These are phyloP conservation scores for Candida smagusa DNA, from an alignment of 1,139 yeast species.

Conservation along the genomic window DNA sequence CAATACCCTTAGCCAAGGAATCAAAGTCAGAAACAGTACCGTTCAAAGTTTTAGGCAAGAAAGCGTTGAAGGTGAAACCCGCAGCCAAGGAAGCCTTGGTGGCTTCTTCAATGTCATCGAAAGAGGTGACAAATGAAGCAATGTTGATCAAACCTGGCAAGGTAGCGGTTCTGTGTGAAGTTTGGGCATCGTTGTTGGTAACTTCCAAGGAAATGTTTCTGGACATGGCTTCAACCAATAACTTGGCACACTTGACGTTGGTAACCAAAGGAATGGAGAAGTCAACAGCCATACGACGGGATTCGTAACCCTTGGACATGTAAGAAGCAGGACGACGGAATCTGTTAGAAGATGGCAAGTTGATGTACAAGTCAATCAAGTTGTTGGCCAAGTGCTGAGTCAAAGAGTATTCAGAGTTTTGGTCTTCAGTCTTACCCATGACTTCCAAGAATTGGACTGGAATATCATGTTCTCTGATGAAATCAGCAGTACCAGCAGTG, in stretches of 20 bases:
- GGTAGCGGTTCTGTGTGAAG: slow-evolving; percentile 78
- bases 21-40: slow-evolving; percentile 67
- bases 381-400: slow-evolving; percentile 96
- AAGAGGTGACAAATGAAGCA: slow-evolving; percentile 73
- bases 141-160: slow-evolving; percentile 87
- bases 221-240: slow-evolving; percentile 88
- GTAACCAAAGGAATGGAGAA: slow-evolving; percentile 97
- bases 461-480: slow-evolving; percentile 88
- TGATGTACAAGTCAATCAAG: slow-evolving; percentile 92
- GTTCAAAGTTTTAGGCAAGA: slow-evolving; percentile 67
- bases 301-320: slow-evolving; percentile 95
- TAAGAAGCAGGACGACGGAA: slow-evolving; percentile 98
- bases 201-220: slow-evolving; percentile 68
- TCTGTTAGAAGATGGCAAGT: slow-evolving; percentile 93
- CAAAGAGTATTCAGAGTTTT: slow-evolving; percentile 90
- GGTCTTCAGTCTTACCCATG: slow-evolving; percentile 67
- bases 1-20: slow-evolving; percentile 62
- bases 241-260: slow-evolving; percentile 95
- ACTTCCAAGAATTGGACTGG: slow-evolving; percentile 96
- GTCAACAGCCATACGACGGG: slow-evolving; percentile 99
- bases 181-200: slow-evolving; percentile 79
- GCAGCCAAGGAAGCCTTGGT: slow-evolving; percentile 73
- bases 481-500: slow-evolving; percentile 98
- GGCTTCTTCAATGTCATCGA: slow-evolving; percentile 60
- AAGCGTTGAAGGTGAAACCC: slow-evolving; percentile 85